phyloP scores from a whole-genome alignment of 139 green algal species.

The Micractinium conductrix region DNA sequence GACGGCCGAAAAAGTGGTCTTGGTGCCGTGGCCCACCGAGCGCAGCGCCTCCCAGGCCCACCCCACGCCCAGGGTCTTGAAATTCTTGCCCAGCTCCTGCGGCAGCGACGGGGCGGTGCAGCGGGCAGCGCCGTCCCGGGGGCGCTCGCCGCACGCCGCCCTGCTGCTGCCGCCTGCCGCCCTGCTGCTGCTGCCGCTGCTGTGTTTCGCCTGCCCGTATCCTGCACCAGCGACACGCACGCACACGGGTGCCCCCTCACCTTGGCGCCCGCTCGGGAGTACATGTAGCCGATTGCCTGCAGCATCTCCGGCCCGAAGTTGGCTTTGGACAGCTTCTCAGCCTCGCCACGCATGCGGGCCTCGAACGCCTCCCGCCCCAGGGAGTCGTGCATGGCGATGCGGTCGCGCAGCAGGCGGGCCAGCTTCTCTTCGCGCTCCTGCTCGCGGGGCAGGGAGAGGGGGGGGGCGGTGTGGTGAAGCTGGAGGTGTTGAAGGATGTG shows the following conservation, averaged over 20 bases:
- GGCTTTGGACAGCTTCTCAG: constrained; percentile 57
- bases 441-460: neutral
- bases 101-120: neutral
- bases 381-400: constrained; percentile 21
- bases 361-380: constrained; percentile 36
- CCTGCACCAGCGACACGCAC: too few relatives aligned
- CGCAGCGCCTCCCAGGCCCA: constrained; percentile 26
- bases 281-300: constrained; percentile 73
- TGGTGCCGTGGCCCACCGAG: constrained; percentile 19
- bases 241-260: neutral
- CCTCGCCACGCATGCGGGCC: constrained; percentile 51
- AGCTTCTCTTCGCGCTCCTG: constrained; percentile 47
- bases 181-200: too few relatives aligned
- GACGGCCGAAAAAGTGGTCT: constrained; percentile 18
- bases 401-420: constrained; percentile 38
- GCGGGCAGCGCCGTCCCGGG: too few relatives aligned
- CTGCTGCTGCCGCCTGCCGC: too few relatives aligned
- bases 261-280: constrained; percentile 72
- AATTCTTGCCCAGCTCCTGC: constrained; percentile 37
- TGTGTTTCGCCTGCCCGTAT: too few relatives aligned
- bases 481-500: too few relatives aligned
- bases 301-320: constrained; percentile 90
- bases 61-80: constrained; percentile 40
- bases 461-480: neutral
- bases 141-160: too few relatives aligned